Evolutionary conservation across 2,329 filamentous ascomycete genomes (phyloP), one percentile per base, ranked within the genome.

Genomic region (Colletotrichum sp.): DNA sequence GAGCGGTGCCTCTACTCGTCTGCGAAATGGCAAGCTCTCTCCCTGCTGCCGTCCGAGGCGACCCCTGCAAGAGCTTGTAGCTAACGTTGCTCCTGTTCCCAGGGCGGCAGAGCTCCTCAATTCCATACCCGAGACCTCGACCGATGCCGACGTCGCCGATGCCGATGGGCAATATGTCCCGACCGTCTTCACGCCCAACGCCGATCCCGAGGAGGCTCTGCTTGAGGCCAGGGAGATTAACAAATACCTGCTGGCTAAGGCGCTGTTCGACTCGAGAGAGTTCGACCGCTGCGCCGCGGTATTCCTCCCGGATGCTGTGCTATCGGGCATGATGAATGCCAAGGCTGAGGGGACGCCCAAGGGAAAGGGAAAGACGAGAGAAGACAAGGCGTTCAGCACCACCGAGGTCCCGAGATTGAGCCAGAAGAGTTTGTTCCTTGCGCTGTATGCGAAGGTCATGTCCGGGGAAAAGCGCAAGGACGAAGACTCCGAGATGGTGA

Each of bases 1-100:
- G 97, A 99, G 83, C 90, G 97, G 84, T 98, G 97, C 84, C 90
- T 99, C 15, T 99, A 98, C 82, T 96, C 98, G 81, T 97, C 96
- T 8, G 94, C 97, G 32, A 99, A 99, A 92, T 99, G 97, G 97
- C 98, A 84, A 72, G 81, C 65, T 65, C 63, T 64, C 5, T 65
- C 5, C 11, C 27, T 30, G 49, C 34, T 44, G 59, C 25, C n/a
- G 39, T 52, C 30, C 4, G 5, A 27, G 8, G 25, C 30, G 27
- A 27, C 34, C 66, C 30, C 66, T 64, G 66, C 61, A 22, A 22
- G 27, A 44, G 34, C 30, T 49, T 69, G 52, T 75, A 68, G 44
- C 78, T 82, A 69, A 68, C 52, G 55, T 30, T 25, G 49, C 44
- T 52, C 44, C 44, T 52, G 44, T 52, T 68, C 77, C 52, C 82